Evolutionary conservation across 2,329 filamentous ascomycete genomes (phyloP), one percentile per base, ranked within the genome.

Genomic region (Meredithiella fracta): DNA sequence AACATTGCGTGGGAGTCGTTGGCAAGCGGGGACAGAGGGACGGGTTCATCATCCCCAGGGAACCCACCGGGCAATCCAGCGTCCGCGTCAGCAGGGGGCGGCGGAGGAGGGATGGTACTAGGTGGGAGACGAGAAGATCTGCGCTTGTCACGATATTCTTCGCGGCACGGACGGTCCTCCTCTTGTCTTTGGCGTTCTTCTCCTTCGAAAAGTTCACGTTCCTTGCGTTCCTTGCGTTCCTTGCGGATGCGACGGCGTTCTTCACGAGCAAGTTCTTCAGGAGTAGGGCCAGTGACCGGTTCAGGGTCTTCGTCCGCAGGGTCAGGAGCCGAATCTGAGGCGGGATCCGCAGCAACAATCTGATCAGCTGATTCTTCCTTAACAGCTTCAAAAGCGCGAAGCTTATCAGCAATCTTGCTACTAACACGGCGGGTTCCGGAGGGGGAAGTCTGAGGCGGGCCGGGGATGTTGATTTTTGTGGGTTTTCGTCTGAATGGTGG

Each of bases 51-150:
- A 60, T 75, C 72, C 47, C 70, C 68, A 23, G 79, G 79, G 63
- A 82, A 82, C 59, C 75, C 76, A 56, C 79, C 79, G 44, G 79
- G 78, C 4, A 79, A 68, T 29, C 67, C 67, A 63, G 69, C 60
- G 37, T 63, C 51, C 34, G 62, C 51, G 59, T 59, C 29, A 29
- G 40, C 50, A 37, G 49, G 50, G 14, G 53, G 53, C 4, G 51
- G 34, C 14, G 53, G 53, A 22, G 53, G 47, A 20, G 53, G 51
- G 14, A 23, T 37, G 31, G 52, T 34, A 20, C 20, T 37, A 44
- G 51, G 42, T 2, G 54, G 44, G 26, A 17, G 34, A 22, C 53
- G 49, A 14, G 50, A n/a, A 42, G 49, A 37, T 50, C 26, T 53
- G 23, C 56, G 52, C 20, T 54, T 53, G 11, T 51, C 29, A 20